Percentiles rank a stretch among this genome's conserved stretches.
These are phyloP conservation scores for Debaryomycetaceae sp. DNA, from an alignment of 1,139 yeast species.

Conservation along the genomic window DNA sequence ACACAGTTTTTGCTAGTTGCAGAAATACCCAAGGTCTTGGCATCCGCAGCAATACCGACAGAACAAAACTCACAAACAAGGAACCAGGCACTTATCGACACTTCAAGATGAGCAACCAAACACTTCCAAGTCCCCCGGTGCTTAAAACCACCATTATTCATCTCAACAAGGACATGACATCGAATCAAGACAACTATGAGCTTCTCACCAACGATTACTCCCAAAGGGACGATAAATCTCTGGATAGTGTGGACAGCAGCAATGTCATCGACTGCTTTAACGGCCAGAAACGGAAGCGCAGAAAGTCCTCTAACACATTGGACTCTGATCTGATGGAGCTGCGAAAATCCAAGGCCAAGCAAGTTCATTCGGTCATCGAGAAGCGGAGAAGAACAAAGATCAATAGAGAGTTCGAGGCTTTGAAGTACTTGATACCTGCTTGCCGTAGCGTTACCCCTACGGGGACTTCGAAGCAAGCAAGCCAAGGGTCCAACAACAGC, in stretches of 20 bases:
- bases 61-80: too few relatives aligned
- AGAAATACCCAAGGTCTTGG: too few relatives aligned
- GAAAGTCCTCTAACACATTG: conserved; percentile 44
- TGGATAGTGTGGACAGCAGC: conserved; percentile 1
- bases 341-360: conserved; percentile 54
- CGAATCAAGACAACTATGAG: conserved; percentile 40
- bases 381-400: conserved; percentile 75
- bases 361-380: conserved; percentile 76
- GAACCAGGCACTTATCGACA: too few relatives aligned
- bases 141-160: conserved; percentile 63
- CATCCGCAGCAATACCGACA: too few relatives aligned
- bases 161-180: conserved; percentile 47
- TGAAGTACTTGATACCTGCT: conserved; percentile 75
- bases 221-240: conserved; percentile 2
- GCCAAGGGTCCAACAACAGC: conserved; percentile 8
- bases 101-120: background rate
- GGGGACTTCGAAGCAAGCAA: conserved; percentile 14
- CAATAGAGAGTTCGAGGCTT: conserved; percentile 79
- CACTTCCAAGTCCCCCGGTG: conserved; percentile 56
- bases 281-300: conserved; percentile 36
- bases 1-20: too few relatives aligned
- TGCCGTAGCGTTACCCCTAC: conserved; percentile 47
- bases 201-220: conserved; percentile 39
- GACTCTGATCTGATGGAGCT: conserved; percentile 55
- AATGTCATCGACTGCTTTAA: background rate